Percentiles rank a stretch among this genome's conserved stretches.
Conservation (phyloP, 345 rosid genomes). For the Psidium friedrichsthalianum region DNA sequence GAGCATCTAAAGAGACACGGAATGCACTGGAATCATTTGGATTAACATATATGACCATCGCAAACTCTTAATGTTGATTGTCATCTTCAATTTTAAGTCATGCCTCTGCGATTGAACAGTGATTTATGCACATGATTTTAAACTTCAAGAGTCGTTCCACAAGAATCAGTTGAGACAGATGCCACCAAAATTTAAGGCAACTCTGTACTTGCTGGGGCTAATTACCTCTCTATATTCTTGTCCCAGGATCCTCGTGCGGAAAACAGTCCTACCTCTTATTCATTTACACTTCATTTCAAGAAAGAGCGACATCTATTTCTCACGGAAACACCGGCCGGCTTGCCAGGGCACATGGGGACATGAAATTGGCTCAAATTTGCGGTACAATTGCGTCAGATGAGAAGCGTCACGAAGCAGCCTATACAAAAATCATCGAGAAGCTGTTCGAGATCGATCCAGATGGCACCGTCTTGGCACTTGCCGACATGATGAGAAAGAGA, state of each 20-base stretch:
- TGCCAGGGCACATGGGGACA: conserved; percentile 71
- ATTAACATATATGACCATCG: not conserved
- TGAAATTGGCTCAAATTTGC: conserved; percentile 70
- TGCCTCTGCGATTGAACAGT: not conserved
- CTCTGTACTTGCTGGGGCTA: not conserved
- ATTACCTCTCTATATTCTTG: not conserved
- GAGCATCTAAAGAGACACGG: not conserved
- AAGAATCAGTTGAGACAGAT: not conserved
- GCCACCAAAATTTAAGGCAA: not conserved
- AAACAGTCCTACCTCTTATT: conserved; percentile 72
- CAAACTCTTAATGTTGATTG: not conserved
- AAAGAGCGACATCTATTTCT: conserved; percentile 82
- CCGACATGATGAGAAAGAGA: conserved; percentile 93
- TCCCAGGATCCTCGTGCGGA: conserved; percentile 66
- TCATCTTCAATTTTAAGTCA: not conserved
- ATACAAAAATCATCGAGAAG: conserved; percentile 77
- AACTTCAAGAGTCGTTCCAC: not conserved
- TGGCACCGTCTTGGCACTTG: conserved; percentile 60
- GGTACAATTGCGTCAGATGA: conserved; percentile 91
- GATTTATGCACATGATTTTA: not conserved
- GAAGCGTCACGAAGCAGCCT: conserved; percentile 84
- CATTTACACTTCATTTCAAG: conserved; percentile 91
- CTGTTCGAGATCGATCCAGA: conserved; percentile 83
- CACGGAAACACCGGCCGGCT: conserved; percentile 85
- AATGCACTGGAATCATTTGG: not conserved